Evolutionary conservation across 2,329 filamentous ascomycete genomes (phyloP), one percentile per base, ranked within the genome.

Genomic region (Fusarium begoniae): DNA sequence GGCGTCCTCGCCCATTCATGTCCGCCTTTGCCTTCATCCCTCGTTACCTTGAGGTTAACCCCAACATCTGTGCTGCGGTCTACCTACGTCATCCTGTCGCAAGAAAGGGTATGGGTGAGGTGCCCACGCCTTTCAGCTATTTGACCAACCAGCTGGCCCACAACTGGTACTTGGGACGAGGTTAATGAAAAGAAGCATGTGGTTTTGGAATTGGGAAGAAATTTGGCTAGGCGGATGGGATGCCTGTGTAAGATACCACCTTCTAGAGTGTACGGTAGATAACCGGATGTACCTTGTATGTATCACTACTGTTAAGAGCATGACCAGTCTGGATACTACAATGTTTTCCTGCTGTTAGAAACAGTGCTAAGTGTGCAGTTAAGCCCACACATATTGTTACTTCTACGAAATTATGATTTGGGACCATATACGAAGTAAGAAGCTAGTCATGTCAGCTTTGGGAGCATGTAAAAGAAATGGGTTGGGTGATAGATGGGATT

Each of bases 51-150:
- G 97, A 99, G 85, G 96, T 99, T 77, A 98, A 98, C 87, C 96
- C 97, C 83, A 97, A 95, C 80, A 93, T 98, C 78, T 99, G 96
- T 84, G 92, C 95, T 3, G 96, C 96, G 17, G 95, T 99, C 45
- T 99, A 99, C 82, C 85, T 99, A 71, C 90, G 96, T 66, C 96
- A 99, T 85, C 96, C 96, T 0, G 96, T 98, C 48, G 96, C 94
- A 32, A 89, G 95, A 69, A 92, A 92, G 6, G 95, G 95, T 17
- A 79, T 90, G 74, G 91, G 93, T 8, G 96, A 96, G 83, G 92
- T 96, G 69, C 96, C 96, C 4, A 94, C 94, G 30, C 96, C 96
- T 24, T 98, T 95, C 83, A 83, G 86, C 57, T 85, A 89, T 65
- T 85, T 90, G 73, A 88, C 91, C n/a, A 91, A 89, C 80, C 94